These are phyloP conservation scores for Pichia cactophila DNA, from an alignment of 1,139 yeast genomes.

Conservation along the genomic window DNA sequence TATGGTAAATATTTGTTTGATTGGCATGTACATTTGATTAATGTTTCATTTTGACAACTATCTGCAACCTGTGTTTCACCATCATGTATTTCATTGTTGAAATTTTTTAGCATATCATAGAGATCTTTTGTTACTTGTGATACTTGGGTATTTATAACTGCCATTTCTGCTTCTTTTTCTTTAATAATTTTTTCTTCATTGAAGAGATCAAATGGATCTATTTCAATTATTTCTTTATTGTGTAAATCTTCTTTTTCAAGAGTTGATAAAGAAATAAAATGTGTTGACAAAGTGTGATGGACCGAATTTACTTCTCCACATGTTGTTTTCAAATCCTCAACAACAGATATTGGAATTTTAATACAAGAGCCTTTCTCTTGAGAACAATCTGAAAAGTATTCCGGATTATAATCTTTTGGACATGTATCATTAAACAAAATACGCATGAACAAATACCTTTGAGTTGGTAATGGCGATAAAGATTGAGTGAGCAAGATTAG, in stretches of 20 bases:
- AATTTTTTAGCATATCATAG: conserved; percentile 8
- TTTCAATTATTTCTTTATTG: conserved; percentile 1
- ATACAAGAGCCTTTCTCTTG: conserved; percentile 22
- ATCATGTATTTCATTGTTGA: conserved; percentile 4
- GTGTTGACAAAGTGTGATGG: conserved; percentile 17
- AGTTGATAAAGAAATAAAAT: conserved; percentile 16
- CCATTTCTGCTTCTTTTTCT: not conserved
- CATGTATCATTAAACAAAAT: conserved; percentile 40
- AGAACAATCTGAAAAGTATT: conserved; percentile 39
- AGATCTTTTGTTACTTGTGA: conserved; percentile 23
- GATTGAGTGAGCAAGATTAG: conserved; percentile 47
- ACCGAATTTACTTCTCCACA: conserved; percentile 20
- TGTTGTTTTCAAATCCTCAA: conserved; percentile 13
- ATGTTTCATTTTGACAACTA: not conserved
- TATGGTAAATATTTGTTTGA: conserved; percentile 9
- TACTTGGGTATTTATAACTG: conserved; percentile 4
- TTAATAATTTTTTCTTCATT: not conserved
- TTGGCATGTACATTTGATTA: conserved; percentile 15
- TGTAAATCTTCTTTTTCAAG: not conserved
- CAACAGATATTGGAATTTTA: conserved; percentile 14
- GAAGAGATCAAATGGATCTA: conserved; percentile 20
- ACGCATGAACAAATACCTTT: conserved; percentile 38
- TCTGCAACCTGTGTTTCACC: conserved; percentile 16
- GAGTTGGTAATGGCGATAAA: conserved; percentile 40
- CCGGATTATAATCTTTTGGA: conserved; percentile 43